phyloP scores from a whole-genome alignment of 2,329 filamentous ascomycete genomes.

The Fusarium globosum region DNA sequence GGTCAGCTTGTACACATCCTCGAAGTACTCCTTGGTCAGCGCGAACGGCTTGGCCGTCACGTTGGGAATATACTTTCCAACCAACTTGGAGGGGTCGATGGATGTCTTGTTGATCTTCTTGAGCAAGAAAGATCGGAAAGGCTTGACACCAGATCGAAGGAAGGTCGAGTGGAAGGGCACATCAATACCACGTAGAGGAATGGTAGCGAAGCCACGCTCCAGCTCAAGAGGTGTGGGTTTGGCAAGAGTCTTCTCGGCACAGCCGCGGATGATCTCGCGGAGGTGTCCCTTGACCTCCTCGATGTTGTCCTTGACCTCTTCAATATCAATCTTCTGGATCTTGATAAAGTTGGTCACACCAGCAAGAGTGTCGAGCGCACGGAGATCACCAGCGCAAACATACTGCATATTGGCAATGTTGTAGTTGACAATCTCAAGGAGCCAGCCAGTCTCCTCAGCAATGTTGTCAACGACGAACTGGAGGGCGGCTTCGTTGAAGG shows the following conservation, averaged over 20 bases:
- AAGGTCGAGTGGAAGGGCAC: conserved; percentile 99
- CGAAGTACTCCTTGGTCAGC: conserved; percentile 98
- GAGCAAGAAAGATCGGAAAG: conserved; percentile 96
- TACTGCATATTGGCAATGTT: conserved; percentile 83
- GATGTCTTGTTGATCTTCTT: conserved; percentile 99
- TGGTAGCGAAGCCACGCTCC: conserved; percentile 95
- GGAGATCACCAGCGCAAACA: conserved; percentile 76
- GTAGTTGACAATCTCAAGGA: conserved; percentile 99
- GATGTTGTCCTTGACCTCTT: conserved; percentile 87
- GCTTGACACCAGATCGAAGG: conserved; percentile 96
- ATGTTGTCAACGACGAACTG: conserved; percentile 98
- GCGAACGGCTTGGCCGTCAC: conserved; percentile 96
- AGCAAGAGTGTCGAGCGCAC: conserved; percentile 76
- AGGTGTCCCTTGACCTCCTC: conserved; percentile 93
- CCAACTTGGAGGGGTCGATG: conserved; percentile 94
- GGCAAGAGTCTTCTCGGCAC: conserved; percentile 84
- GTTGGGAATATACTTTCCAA: conserved; percentile 99
- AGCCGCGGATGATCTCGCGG: conserved; percentile 89
- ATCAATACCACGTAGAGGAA: conserved; percentile 96
- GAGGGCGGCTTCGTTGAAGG: conserved; percentile 96
- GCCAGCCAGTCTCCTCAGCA: conserved; percentile 91
- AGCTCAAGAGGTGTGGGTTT: conserved; percentile 92
- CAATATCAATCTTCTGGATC: conserved; percentile 96
- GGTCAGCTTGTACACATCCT: conserved; percentile 96
- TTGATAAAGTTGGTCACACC: conserved; percentile 96